phyloP scores from a whole-genome alignment of 495 filamentous ascomycete species.

The Hypoxylon rickii region DNA sequence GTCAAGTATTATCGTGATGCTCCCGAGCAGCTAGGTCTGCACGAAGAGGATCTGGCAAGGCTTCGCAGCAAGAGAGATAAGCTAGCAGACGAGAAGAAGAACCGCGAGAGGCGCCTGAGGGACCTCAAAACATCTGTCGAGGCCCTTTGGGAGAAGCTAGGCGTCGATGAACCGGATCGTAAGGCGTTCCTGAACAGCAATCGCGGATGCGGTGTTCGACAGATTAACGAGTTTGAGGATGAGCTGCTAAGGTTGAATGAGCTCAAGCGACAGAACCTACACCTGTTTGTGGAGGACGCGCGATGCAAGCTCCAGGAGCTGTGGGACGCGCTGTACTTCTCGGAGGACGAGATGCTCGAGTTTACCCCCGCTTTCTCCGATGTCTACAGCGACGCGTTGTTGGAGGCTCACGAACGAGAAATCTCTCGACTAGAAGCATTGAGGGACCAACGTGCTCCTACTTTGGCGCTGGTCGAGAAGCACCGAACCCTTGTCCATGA shows the following conservation, averaged over 20 bases:
- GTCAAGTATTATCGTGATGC: constrained; percentile 86
- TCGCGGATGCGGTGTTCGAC: constrained; percentile 77
- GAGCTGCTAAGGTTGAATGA: constrained; percentile 85
- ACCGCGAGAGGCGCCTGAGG: constrained; percentile 78
- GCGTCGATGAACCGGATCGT: constrained; percentile 77
- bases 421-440: constrained; percentile 79
- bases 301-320: constrained; percentile 87
- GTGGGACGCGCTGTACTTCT: constrained; percentile 92
- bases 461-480: constrained; percentile 78
- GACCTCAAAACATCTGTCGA: constrained; percentile 77
- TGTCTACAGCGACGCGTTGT: constrained; percentile 85
- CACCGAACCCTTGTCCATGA: constrained; percentile 85
- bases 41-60: constrained; percentile 77
- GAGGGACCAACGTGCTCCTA: constrained; percentile 85
- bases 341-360: constrained; percentile 96
- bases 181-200: constrained; percentile 76
- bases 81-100: constrained; percentile 89
- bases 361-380: constrained; percentile 94
- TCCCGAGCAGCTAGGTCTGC: constrained; percentile 90
- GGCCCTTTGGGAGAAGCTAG: constrained; percentile 85
- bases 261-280: constrained; percentile 90
- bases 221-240: constrained; percentile 93
- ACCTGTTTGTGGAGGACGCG: constrained; percentile 93
- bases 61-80: constrained; percentile 77
- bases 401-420: constrained; percentile 86